phyloP scores from a whole-genome alignment of 2,329 filamentous ascomycete species.

The Periconia sp. region DNA sequence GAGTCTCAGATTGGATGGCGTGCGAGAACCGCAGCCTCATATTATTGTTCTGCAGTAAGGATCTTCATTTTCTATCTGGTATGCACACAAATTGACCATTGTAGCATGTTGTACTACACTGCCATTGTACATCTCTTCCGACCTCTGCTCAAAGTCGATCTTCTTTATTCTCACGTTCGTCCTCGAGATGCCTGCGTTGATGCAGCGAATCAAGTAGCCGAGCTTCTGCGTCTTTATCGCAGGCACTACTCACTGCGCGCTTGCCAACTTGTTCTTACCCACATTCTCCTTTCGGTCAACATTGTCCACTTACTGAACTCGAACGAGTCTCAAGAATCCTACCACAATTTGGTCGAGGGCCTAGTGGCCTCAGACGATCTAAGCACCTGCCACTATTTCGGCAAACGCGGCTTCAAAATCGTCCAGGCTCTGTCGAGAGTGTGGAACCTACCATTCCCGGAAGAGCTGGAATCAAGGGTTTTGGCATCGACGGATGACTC shows the following conservation, averaged over 20 bases:
- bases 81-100: not conserved
- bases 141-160: constrained; percentile 67
- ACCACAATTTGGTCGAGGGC: constrained; percentile 44
- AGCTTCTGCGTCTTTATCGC: constrained; percentile 46
- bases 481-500: constrained; percentile 22
- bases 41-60: constrained; percentile 75
- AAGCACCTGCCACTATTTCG: constrained; percentile 48
- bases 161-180: constrained; percentile 59
- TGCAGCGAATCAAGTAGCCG: constrained; percentile 48
- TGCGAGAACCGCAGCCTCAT: constrained; percentile 65
- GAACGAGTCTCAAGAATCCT: constrained; percentile 38
- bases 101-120: constrained; percentile 67
- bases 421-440: constrained; percentile 45
- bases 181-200: constrained; percentile 67
- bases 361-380: constrained; percentile 47
- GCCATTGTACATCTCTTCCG: constrained; percentile 73
- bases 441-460: constrained; percentile 48
- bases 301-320: constrained; percentile 51
- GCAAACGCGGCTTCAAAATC: constrained; percentile 46
- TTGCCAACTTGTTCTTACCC: constrained; percentile 42
- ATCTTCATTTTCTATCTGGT: not conserved
- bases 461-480: constrained; percentile 32
- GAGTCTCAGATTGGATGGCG: constrained; percentile 55
- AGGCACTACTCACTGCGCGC: constrained; percentile 48
- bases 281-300: constrained; percentile 45